Evolutionary conservation across 257 asterid species (phyloP).

Genomic region (Rauvolfia tetraphylla): DNA sequence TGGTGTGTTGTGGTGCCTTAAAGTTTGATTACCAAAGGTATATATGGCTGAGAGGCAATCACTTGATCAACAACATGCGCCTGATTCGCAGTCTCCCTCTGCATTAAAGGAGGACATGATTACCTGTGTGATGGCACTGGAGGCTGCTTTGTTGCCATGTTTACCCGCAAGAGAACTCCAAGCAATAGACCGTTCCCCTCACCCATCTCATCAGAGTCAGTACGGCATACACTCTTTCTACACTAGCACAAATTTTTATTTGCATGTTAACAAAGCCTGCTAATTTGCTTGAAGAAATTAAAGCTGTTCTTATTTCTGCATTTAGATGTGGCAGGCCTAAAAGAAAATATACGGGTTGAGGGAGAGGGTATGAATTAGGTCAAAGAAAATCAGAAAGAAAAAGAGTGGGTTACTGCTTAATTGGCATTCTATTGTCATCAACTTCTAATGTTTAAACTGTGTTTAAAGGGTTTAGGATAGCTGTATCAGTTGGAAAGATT

Average conservation of each 20-base stretch:
- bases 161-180: constrained; percentile 96
- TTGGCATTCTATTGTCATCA: too few relatives aligned
- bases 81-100: constrained; percentile 51
- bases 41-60: constrained; percentile 64
- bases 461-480: not conserved
- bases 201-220: constrained; percentile 97
- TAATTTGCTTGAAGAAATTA: not conserved
- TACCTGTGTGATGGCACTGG: constrained; percentile 75
- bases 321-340: not conserved
- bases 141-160: constrained; percentile 89
- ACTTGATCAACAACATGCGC: constrained; percentile 41
- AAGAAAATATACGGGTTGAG: not conserved
- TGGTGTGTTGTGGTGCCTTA: not conserved
- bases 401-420: not conserved
- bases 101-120: constrained; percentile 66
- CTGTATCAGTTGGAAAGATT: not conserved
- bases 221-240: not conserved
- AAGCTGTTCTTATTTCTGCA: not conserved
- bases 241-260: not conserved
- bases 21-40: not conserved
- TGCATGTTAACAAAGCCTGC: not conserved
- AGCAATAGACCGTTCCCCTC: constrained; percentile 94
- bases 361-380: too few relatives aligned
- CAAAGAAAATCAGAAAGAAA: too few relatives aligned
- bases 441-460: too few relatives aligned